Base-by-base conservation (phyloP, 371 early-diverging fungal genomes). In the Catenaria anguillulae region DNA sequence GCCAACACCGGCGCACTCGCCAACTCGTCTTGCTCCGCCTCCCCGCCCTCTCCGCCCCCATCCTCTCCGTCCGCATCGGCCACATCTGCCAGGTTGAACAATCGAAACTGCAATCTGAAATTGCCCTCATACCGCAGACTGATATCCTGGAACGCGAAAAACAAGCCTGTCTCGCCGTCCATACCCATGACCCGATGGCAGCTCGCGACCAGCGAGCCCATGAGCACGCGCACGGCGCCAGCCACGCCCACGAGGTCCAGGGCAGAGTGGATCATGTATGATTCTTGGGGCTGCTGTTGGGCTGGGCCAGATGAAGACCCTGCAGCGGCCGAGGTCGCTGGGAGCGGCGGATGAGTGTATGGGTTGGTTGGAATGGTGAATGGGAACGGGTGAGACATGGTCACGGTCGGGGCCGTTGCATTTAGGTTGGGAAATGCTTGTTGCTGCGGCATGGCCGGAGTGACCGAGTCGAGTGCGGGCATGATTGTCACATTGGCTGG, bases 121-220 rank as follows among this genome's bases (percentile, higher is more conserved):
- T 40, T 65, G 35, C 78, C 78, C 66, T 78, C 78, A 4, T 74
- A 73, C 40, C 78, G 67, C 55, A 78, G 70, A 4, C 75, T 73
- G 42, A 78, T 58, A 60, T 78, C 79, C 50, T 70, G 71, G 63
- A 78, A 78, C 34, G 70, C 76, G 54, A 56, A 62, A 33, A 55
- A 65, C 19, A 63, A 10, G 43, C 42, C 35, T 15, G 36, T 8
- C 36, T 13, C 21, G 36, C 33, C 40, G 31, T 58, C 26, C 21
- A 58, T n/a, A n/a, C n/a, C 40, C 35, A 34, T 12, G 24, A 72
- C 61, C 17, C 17, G 17, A 19, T 23, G 35, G 6, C 46, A 4
- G 33, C 29, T 35, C 17, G 17, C 55, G 34, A 58, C 10, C 34
- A 58, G 15, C 2, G 35, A 34, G 35, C 58, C 35, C 12, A 33